Percentiles rank a stretch among this genome's conserved stretches.
These are phyloP conservation scores for Citrus cavaleriei DNA, from an alignment of 345 rosid genomes.

Conservation along the genomic window DNA sequence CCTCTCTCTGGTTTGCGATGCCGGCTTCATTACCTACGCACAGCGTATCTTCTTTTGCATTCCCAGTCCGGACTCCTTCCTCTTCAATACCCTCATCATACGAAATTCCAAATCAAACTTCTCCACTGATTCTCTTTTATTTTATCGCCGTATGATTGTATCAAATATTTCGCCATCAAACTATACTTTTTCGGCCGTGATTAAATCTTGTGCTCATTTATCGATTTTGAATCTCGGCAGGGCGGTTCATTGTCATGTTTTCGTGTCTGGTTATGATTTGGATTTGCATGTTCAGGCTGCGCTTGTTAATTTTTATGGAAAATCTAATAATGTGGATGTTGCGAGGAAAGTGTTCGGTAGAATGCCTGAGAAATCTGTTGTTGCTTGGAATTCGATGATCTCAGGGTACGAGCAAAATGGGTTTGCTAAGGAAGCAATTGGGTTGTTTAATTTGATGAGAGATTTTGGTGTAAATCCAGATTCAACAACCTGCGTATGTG, in stretches of 20 bases:
- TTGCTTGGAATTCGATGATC: slow-evolving; percentile 83
- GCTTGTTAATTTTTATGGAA: slow-evolving; percentile 52
- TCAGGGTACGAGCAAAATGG: slow-evolving; percentile 87
- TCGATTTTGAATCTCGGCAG: slow-evolving; percentile 44
- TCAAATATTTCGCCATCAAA: slow-evolving; percentile 40
- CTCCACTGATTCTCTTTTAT: slow-evolving; percentile 43
- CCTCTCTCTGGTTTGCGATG: slow-evolving; percentile 53
- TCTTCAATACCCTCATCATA: slow-evolving; percentile 61
- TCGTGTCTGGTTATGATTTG: slow-evolving; percentile 48
- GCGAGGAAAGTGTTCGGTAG: slow-evolving; percentile 71
- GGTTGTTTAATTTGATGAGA: slow-evolving; percentile 54
- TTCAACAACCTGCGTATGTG: slow-evolving; percentile 57
- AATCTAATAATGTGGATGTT: slow-evolving; percentile 31
- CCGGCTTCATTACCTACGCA: slow-evolving; percentile 49
- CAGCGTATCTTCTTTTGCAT: slow-evolving; percentile 51
- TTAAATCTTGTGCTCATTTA: slow-evolving; percentile 66
- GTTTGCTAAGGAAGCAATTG: slow-evolving; percentile 49
- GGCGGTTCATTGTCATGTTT: slow-evolving; percentile 53
- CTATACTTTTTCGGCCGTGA: slow-evolving; percentile 71
- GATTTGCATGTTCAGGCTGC: slow-evolving; percentile 69
- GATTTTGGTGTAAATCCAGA: slow-evolving; percentile 48
- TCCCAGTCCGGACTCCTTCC: slow-evolving; percentile 62
- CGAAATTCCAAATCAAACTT: slow-evolving; percentile 47
- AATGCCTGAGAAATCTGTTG: slow-evolving; percentile 55
- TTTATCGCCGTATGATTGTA: slow-evolving; percentile 55